Evolutionary conservation across 2,329 filamentous ascomycete species (phyloP).

Genomic region (Pseudodiploospora longispora): DNA sequence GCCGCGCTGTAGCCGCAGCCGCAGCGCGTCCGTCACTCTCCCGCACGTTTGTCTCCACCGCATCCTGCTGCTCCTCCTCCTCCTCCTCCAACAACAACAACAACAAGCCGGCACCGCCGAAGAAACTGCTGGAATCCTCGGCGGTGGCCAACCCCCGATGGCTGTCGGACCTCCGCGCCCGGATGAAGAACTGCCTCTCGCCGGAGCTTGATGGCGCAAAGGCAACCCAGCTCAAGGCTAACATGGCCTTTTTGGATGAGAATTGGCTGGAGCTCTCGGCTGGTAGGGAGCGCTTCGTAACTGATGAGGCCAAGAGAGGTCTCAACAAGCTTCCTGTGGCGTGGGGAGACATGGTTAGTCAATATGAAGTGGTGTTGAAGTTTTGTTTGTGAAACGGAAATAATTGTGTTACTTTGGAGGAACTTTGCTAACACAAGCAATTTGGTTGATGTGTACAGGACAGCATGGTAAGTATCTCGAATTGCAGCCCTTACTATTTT

Average conservation of each 20-base stretch:
- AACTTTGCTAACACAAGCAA: too few species aligned
- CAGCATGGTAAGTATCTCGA: conserved; percentile 1
- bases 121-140: too few species aligned
- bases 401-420: too few species aligned
- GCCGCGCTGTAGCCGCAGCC: too few species aligned
- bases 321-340: conserved; percentile 60
- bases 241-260: conserved; percentile 15
- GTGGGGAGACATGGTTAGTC: conserved; percentile 77
- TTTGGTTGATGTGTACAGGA: background rate
- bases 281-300: conserved; percentile 69
- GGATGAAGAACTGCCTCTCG: conserved; percentile 11
- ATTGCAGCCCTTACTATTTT: too few species aligned
- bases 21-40: too few species aligned
- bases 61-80: too few species aligned
- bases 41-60: too few species aligned
- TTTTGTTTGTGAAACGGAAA: too few species aligned
- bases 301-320: conserved; percentile 47
- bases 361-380: too few species aligned
- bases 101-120: too few species aligned
- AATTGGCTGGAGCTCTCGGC: conserved; percentile 66
- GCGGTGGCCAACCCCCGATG: conserved; percentile 14
- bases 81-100: too few species aligned
- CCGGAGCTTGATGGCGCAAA: conserved; percentile 1
- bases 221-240: conserved; percentile 6
- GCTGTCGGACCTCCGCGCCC: conserved; percentile 18